These are phyloP conservation scores for Xylaria sp. DNA, from an alignment of 495 filamentous ascomycete genomes.

Conservation along the genomic window DNA sequence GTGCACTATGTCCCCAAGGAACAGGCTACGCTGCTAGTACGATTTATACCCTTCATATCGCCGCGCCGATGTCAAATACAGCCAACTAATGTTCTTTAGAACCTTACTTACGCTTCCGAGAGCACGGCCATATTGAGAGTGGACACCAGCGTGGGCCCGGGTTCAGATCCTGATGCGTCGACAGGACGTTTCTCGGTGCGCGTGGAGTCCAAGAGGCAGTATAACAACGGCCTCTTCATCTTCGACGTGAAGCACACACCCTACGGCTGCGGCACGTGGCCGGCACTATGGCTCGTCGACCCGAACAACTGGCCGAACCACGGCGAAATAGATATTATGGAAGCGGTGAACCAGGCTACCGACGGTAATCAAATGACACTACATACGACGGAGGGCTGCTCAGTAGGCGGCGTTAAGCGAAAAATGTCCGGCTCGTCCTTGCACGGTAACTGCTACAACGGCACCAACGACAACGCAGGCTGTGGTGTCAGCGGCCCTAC, in stretches of 20 bases:
- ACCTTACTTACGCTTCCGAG: constrained; percentile 61
- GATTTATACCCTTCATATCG: constrained; percentile 4
- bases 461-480: constrained; percentile 60
- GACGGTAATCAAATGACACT: constrained; percentile 67
- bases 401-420: constrained; percentile 55
- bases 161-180: constrained; percentile 40
- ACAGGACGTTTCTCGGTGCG: constrained; percentile 64
- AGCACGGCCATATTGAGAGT: constrained; percentile 52
- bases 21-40: constrained; percentile 37
- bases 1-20: constrained; percentile 50
- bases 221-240: constrained; percentile 63
- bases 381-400: constrained; percentile 68
- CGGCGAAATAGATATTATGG: constrained; percentile 79
- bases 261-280: constrained; percentile 65
- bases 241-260: constrained; percentile 67
- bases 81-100: constrained; percentile 56
- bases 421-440: constrained; percentile 55
- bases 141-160: constrained; percentile 49
- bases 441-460: constrained; percentile 60
- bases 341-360: constrained; percentile 65
- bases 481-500: constrained; percentile 55
- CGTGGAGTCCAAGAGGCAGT: constrained; percentile 60
- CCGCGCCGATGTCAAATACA: constrained; percentile 28
- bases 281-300: constrained; percentile 62
- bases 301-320: constrained; percentile 69